Evolutionary conservation across 345 rosid genomes (phyloP).

Genomic region (Draba incana): DNA sequence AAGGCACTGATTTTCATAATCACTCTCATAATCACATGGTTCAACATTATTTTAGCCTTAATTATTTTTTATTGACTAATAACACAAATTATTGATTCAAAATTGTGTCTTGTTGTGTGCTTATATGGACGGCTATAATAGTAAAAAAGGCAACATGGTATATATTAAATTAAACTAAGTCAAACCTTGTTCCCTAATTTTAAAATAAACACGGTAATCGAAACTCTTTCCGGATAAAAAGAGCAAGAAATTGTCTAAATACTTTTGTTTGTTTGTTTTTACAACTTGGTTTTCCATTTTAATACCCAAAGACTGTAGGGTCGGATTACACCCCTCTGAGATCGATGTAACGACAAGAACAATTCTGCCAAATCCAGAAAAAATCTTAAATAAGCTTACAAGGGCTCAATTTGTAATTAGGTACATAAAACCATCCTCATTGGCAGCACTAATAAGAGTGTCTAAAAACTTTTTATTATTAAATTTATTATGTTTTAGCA

Average conservation of each 20-base stretch:
- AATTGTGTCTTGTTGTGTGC: slow-evolving; percentile 29
- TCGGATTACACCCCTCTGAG: too few relatives aligned
- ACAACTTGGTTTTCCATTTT: not conserved
- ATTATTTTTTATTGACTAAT: not conserved
- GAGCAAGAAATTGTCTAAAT: not conserved
- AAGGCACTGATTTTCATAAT: slow-evolving; percentile 27
- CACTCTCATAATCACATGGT: slow-evolving; percentile 30
- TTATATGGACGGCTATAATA: slow-evolving; percentile 9
- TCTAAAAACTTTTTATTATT: too few relatives aligned
- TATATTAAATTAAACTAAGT: slow-evolving; percentile 17
- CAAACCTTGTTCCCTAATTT: slow-evolving; percentile 40
- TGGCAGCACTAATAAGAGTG: too few relatives aligned
- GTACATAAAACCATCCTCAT: too few relatives aligned
- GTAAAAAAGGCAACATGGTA: slow-evolving; percentile 6
- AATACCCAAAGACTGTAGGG: not conserved
- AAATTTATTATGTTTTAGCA: too few relatives aligned
- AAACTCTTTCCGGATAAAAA: not conserved
- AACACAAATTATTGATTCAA: not conserved
- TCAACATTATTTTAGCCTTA: slow-evolving; percentile 3
- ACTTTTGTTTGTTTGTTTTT: not conserved
- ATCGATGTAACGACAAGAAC: too few relatives aligned
- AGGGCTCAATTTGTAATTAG: too few relatives aligned
- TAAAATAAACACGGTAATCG: slow-evolving; percentile 17
- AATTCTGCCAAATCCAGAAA: too few relatives aligned
- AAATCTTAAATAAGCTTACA: too few relatives aligned